Evolutionary conservation across 2,329 filamentous ascomycete species (phyloP).

Genomic region (Alternaria sp.): DNA sequence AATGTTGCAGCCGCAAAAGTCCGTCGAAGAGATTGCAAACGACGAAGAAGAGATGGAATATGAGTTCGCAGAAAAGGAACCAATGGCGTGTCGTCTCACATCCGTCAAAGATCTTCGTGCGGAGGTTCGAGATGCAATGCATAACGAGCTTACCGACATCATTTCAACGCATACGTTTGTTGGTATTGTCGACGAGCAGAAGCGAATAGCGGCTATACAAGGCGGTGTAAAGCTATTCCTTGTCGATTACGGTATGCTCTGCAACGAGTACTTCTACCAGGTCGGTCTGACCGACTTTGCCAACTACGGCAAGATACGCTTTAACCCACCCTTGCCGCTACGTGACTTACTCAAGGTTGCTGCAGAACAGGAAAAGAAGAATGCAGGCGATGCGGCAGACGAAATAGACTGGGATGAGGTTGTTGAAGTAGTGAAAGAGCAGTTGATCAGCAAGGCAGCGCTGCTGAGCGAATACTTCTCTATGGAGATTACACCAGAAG

Average conservation of each 20-base stretch:
- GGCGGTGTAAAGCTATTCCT: slow-evolving; percentile 90
- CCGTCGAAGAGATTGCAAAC: slow-evolving; percentile 37
- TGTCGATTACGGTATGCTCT: slow-evolving; percentile 87
- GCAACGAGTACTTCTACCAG: slow-evolving; percentile 93
- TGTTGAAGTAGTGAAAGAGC: slow-evolving; percentile 68
- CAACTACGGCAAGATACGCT: slow-evolving; percentile 86
- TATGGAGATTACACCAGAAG: slow-evolving; percentile 78
- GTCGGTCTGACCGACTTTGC: slow-evolving; percentile 92
- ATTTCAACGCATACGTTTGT: slow-evolving; percentile 91
- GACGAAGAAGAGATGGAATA: slow-evolving; percentile 68
- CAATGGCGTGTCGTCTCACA: slow-evolving; percentile 74
- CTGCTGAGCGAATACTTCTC: slow-evolving; percentile 96
- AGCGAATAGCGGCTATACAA: slow-evolving; percentile 90
- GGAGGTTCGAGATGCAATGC: slow-evolving; percentile 79
- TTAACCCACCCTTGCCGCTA: slow-evolving; percentile 77
- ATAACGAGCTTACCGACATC: slow-evolving; percentile 84
- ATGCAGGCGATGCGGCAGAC: slow-evolving; percentile 46
- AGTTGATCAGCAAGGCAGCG: slow-evolving; percentile 76
- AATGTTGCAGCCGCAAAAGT: slow-evolving; percentile 74
- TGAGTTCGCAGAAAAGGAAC: slow-evolving; percentile 72
- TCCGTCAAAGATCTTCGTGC: slow-evolving; percentile 85
- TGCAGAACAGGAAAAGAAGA: slow-evolving; percentile 71
- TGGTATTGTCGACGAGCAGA: slow-evolving; percentile 85
- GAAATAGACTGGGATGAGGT: slow-evolving; percentile 72
- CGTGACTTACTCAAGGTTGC: slow-evolving; percentile 74